Evolutionary conservation across 2,329 filamentous ascomycete genomes (phyloP).

Genomic region (Ophiostoma tasmaniense): DNA sequence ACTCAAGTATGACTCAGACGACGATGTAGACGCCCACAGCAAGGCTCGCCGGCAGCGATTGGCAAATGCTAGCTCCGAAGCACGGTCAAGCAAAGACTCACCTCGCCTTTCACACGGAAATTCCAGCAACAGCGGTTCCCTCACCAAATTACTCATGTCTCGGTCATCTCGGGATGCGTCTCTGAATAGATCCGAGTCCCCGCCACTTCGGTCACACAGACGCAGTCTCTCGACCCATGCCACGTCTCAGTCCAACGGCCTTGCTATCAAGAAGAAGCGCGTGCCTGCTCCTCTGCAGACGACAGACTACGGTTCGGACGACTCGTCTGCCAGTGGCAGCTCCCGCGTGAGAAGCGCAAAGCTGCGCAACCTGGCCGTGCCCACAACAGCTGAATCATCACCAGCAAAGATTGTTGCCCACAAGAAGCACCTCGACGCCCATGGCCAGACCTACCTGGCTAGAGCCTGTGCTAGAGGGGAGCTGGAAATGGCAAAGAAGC

Average conservation of each 20-base stretch:
- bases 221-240: conserved; percentile 58
- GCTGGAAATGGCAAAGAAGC: conserved; percentile 65
- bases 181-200: conserved; percentile 49
- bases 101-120: conserved; percentile 19
- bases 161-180: conserved; percentile 29
- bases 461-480: conserved; percentile 82
- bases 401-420: conserved; percentile 61
- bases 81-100: conserved; percentile 9
- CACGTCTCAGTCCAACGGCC: conserved; percentile 45
- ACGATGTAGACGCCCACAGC: conserved; percentile 46
- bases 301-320: conserved; percentile 59
- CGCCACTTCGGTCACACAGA: conserved; percentile 49
- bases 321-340: conserved; percentile 53
- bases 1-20: conserved; percentile 47
- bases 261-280: conserved; percentile 52
- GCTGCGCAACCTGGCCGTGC: conserved; percentile 46
- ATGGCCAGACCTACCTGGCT: conserved; percentile 84
- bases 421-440: conserved; percentile 84
- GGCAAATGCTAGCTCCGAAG: conserved; percentile 31
- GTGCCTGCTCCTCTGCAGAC: conserved; percentile 53
- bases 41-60: conserved; percentile 47
- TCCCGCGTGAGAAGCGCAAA: conserved; percentile 52
- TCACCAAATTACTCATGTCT: conserved; percentile 26
- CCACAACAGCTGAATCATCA: conserved; percentile 51
- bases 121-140: conserved; percentile 13